A percentile compares a stretch with the other conserved stretches of the same genome.
Conservation (phyloP, 345 rosid species). For the Mangifera indica region DNA sequence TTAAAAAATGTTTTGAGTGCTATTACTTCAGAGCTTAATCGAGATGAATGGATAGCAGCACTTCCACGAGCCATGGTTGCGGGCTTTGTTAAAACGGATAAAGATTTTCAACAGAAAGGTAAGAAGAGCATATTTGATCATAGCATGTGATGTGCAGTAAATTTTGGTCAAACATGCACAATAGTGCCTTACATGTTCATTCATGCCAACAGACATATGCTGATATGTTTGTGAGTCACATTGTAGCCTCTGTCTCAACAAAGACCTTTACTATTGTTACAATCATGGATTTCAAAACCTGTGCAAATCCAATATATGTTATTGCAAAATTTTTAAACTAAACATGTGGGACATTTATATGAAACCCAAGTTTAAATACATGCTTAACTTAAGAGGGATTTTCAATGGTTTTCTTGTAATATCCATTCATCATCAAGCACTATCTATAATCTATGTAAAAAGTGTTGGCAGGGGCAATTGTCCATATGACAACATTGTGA, state of each 20-base stretch:
- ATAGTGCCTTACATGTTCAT: neutral
- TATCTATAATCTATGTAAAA: neutral
- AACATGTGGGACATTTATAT: neutral
- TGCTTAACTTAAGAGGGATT: no score
- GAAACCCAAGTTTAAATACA: neutral
- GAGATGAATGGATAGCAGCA: slow-evolving; percentile 93
- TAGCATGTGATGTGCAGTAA: neutral
- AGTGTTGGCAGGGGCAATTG: neutral
- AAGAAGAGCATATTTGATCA: slow-evolving; percentile 3
- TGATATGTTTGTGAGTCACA: neutral
- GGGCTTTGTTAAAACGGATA: slow-evolving; percentile 98
- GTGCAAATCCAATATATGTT: neutral
- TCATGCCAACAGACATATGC: neutral
- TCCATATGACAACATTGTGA: neutral
- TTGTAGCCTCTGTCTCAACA: neutral
- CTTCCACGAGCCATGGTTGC: slow-evolving; percentile 97
- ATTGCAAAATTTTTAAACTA: neutral
- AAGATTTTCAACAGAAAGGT: slow-evolving; percentile 91
- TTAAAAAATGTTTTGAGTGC: slow-evolving; percentile 75
- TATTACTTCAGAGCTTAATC: slow-evolving; percentile 78
- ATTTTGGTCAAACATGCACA: neutral
- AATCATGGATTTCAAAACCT: slow-evolving; percentile 4
- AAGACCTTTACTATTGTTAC: neutral
- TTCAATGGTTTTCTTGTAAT: neutral
- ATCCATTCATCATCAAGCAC: neutral